phyloP scores from a whole-genome alignment of 805 yeast genomes.

The Wickerhamomyces hampshirensis region DNA sequence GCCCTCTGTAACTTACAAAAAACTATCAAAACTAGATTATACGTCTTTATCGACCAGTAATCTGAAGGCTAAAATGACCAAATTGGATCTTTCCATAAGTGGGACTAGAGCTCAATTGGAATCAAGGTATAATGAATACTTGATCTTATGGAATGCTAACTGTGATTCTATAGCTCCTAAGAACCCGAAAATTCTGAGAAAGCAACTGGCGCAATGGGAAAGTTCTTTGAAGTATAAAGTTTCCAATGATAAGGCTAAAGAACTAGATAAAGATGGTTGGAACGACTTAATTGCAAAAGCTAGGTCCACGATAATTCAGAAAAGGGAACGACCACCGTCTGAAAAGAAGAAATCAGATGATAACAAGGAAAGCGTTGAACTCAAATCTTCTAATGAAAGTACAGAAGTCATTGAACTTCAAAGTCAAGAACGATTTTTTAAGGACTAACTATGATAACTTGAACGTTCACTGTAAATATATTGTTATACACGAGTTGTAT shows the following conservation, averaged over 20 bases:
- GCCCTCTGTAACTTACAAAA: constrained; percentile 28
- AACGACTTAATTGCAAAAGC: constrained; percentile 14
- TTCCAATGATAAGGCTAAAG: constrained; percentile 5
- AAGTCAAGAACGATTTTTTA: too few relatives aligned
- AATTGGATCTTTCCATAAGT: constrained; percentile 48
- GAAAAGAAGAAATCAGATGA: not conserved
- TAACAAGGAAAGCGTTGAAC: constrained; percentile 1
- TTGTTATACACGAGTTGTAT: too few relatives aligned
- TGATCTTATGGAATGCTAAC: constrained; percentile 75
- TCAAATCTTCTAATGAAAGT: constrained; percentile 1
- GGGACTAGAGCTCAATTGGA: constrained; percentile 68
- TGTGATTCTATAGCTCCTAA: constrained; percentile 67
- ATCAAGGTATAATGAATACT: constrained; percentile 69
- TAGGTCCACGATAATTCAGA: not conserved
- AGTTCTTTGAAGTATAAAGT: constrained; percentile 20
- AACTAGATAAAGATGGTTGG: constrained; percentile 20
- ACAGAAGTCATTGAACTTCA: too few relatives aligned
- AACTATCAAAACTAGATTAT: constrained; percentile 63
- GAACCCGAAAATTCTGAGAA: constrained; percentile 47
- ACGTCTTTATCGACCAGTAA: constrained; percentile 52
- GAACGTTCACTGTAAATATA: too few relatives aligned
- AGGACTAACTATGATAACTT: too few relatives aligned
- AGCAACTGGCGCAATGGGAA: constrained; percentile 67
- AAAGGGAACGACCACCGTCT: not conserved
- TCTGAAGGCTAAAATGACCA: constrained; percentile 53